Evolutionary conservation across 2,329 filamentous ascomycete species (phyloP).

Genomic region (Emericellopsis atlantica): DNA sequence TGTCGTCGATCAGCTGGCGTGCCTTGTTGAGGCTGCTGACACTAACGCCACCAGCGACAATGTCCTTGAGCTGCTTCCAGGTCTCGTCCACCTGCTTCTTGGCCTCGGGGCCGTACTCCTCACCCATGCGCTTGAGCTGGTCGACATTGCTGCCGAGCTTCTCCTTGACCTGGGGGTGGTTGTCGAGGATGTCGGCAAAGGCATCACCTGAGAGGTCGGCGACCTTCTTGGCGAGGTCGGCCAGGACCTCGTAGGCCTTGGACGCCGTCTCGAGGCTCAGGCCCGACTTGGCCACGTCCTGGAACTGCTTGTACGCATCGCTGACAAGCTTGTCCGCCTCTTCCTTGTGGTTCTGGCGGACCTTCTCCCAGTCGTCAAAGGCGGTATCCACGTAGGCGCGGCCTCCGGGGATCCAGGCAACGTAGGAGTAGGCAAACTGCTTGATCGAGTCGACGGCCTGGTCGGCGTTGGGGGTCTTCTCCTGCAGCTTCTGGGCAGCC

Average conservation of each 20-base stretch:
- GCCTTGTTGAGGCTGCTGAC: slow-evolving; percentile 39
- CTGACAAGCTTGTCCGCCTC: slow-evolving; percentile 58
- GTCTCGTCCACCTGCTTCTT: slow-evolving; percentile 66
- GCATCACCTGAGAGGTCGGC: slow-evolving; percentile 50
- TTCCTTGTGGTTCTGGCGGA: slow-evolving; percentile 53
- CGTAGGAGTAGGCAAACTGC: slow-evolving; percentile 55
- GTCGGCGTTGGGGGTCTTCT: slow-evolving; percentile 51
- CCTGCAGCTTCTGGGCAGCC: slow-evolving; percentile 46
- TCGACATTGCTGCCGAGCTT: slow-evolving; percentile 57
- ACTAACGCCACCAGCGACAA: slow-evolving; percentile 49
- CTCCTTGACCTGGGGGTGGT: slow-evolving; percentile 62
- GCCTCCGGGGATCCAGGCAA: slow-evolving; percentile 59
- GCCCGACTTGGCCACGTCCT: slow-evolving; percentile 44
- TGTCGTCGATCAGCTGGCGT: slow-evolving; percentile 54
- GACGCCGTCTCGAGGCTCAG: slow-evolving; percentile 50
- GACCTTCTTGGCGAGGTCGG: slow-evolving; percentile 47
- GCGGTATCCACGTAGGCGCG: slow-evolving; percentile 53
- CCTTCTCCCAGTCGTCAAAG: slow-evolving; percentile 58
- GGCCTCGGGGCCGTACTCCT: slow-evolving; percentile 60
- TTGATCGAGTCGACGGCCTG: slow-evolving; percentile 55
- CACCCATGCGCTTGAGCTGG: slow-evolving; percentile 55
- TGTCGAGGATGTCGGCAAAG: slow-evolving; percentile 52
- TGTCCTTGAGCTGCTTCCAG: slow-evolving; percentile 52
- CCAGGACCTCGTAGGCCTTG: slow-evolving; percentile 48
- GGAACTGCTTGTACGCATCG: slow-evolving; percentile 56